Evolutionary conservation across 169 alveolate species (phyloP).

Genomic region (Eimeria tenella): DNA sequence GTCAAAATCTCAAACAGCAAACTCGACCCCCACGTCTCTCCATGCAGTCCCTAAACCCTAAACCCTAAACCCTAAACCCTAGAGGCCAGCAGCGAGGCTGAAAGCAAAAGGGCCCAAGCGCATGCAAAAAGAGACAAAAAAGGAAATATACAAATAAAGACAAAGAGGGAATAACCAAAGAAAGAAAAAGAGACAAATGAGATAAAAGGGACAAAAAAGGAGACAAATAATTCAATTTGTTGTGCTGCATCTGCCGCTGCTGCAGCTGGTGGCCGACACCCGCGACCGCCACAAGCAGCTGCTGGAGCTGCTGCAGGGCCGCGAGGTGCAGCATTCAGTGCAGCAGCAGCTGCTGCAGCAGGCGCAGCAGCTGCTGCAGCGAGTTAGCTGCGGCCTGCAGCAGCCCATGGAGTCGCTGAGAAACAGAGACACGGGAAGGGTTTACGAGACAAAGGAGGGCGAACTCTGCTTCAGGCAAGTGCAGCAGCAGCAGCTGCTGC

Average conservation of each 20-base stretch:
- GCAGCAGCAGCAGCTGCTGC: not conserved
- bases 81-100: not conserved
- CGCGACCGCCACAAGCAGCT: not conserved
- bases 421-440: conserved; percentile 23
- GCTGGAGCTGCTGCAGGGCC: not conserved
- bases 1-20: not conserved
- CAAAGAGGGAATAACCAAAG: not conserved
- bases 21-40: not conserved
- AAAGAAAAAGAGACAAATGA: not conserved
- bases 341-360: not conserved
- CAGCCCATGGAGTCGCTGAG: not conserved
- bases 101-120: too few relatives aligned
- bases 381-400: not conserved
- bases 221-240: not conserved
- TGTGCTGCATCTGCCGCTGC: not conserved
- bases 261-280: not conserved
- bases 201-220: not conserved
- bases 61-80: conserved; percentile 3
- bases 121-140: not conserved
- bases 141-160: not conserved
- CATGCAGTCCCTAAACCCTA: not conserved
- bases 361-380: conserved; percentile 25
- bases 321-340: not conserved
- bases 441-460: conserved; percentile 26
- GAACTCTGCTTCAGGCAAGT: conserved; percentile 17